Evolutionary conservation across 352 stramenopile species (phyloP).

Genomic region (Globisporangium carolinianum): DNA sequence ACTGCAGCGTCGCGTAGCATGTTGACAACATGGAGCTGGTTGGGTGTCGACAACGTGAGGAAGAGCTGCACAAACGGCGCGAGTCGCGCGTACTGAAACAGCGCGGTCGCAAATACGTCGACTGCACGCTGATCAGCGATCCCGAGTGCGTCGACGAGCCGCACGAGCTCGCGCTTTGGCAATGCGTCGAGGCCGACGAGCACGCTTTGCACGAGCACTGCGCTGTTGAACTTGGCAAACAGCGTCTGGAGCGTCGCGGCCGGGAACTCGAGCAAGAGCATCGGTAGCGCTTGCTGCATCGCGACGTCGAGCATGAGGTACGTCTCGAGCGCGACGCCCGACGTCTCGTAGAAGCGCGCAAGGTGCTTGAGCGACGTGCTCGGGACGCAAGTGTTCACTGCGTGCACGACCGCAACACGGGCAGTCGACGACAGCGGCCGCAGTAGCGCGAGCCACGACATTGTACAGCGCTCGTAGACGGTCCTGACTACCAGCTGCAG

Average conservation of each 20-base stretch:
- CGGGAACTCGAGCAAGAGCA: conserved; percentile 43
- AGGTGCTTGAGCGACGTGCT: conserved; percentile 40
- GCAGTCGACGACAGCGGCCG: conserved; percentile 17
- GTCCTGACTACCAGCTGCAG: conserved; percentile 36
- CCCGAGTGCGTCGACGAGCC: conserved; percentile 38
- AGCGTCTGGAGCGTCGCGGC: conserved; percentile 42
- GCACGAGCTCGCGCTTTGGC: conserved; percentile 36
- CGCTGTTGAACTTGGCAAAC: conserved; percentile 47
- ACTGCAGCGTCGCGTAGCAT: conserved; percentile 12
- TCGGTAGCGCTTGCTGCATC: conserved; percentile 19
- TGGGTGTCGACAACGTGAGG: conserved; percentile 27
- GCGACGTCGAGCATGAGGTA: conserved; percentile 33
- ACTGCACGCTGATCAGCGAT: conserved; percentile 20
- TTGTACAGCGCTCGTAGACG: conserved; percentile 34
- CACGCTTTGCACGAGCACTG: conserved; percentile 30
- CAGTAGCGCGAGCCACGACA: conserved; percentile 40
- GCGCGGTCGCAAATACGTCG: conserved; percentile 29
- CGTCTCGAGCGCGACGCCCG: conserved; percentile 20
- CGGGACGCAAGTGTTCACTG: conserved; percentile 13
- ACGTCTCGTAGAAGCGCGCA: conserved; percentile 48
- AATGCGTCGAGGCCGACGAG: conserved; percentile 26
- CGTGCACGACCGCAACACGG: conserved; percentile 29
- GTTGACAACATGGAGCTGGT: conserved; percentile 27
- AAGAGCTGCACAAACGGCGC: conserved; percentile 35
- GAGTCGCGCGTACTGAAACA: conserved; percentile 27